Evolutionary conservation across 192 early-diverging fungal genomes (phyloP).

Genomic region (Pilaira anomala): DNA sequence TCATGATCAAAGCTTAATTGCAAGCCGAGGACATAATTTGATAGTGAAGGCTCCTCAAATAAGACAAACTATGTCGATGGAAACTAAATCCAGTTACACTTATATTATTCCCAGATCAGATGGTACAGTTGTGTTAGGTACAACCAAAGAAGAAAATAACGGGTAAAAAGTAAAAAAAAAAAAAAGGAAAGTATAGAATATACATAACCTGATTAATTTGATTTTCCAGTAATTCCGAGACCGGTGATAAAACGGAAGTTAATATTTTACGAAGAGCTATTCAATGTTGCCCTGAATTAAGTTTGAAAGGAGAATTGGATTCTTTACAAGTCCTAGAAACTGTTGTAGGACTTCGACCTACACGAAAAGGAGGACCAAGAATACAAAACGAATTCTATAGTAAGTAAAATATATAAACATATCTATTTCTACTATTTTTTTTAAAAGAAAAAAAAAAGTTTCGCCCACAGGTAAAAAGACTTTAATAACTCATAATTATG

Average conservation of each 20-base stretch:
- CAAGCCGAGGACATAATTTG: constrained; percentile 73
- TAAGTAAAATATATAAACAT: no score
- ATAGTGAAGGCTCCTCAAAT: constrained; percentile 72
- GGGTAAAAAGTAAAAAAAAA: no score
- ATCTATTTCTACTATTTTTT: no score
- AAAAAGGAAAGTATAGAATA: no score
- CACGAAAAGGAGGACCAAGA: constrained; percentile 44
- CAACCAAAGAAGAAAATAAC: constrained; percentile 52
- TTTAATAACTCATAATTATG: constrained; percentile 61
- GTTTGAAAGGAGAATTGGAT: constrained; percentile 28
- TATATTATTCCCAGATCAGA: constrained; percentile 81
- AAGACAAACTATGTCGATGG: constrained; percentile 52
- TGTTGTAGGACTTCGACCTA: constrained; percentile 54
- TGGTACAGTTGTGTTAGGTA: constrained; percentile 75
- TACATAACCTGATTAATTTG: no score
- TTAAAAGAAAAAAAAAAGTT: no score
- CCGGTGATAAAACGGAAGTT: constrained; percentile 29
- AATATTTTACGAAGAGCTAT: constrained; percentile 40
- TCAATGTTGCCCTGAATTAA: constrained; percentile 48
- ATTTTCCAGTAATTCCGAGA: constrained; percentile 22
- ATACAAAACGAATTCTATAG: constrained; percentile 52
- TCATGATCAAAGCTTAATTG: constrained; percentile 57
- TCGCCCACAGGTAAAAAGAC: constrained; percentile 30
- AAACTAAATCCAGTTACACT: constrained; percentile 41
- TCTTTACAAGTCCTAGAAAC: constrained; percentile 42